Percentiles rank a stretch among this genome's conserved stretches.
phyloP scores from a whole-genome alignment of 805 yeast genomes.

The Torulaspora delbrueckii region DNA sequence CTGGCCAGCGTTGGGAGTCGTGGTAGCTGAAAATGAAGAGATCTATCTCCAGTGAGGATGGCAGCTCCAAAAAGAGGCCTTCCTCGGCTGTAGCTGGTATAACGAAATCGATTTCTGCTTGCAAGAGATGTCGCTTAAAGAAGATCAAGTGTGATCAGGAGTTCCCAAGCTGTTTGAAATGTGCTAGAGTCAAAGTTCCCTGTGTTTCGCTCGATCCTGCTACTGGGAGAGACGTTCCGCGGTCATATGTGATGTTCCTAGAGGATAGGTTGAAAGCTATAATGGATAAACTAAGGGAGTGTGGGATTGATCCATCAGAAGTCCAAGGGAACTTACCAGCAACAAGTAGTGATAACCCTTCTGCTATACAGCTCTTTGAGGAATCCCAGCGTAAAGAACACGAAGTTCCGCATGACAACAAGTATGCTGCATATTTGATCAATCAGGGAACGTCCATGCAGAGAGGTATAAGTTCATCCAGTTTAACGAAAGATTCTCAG shows the following conservation, averaged over 20 bases:
- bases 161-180: conserved; percentile 52
- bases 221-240: conserved; percentile 79
- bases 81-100: conserved; percentile 37
- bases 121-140: conserved; percentile 73
- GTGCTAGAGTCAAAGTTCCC: conserved; percentile 56
- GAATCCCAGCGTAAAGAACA: conserved; percentile 21
- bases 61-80: conserved; percentile 12
- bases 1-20: background rate
- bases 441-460: conserved; percentile 26
- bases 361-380: conserved; percentile 20
- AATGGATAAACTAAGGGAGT: conserved; percentile 44
- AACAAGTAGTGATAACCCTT: conserved; percentile 27
- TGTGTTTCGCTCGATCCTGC: conserved; percentile 86
- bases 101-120: conserved; percentile 71
- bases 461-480: conserved; percentile 12
- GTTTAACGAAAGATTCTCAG: background rate
- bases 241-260: conserved; percentile 68
- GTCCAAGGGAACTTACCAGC: conserved; percentile 28
- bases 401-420: conserved; percentile 21
- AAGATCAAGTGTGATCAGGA: conserved; percentile 60
- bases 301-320: conserved; percentile 39
- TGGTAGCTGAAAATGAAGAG: conserved; percentile 3
- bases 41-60: background rate
- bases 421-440: conserved; percentile 27
- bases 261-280: conserved; percentile 61